These are phyloP conservation scores for Plasmodium coatneyi DNA, from an alignment of 169 alveolate genomes.

Conservation along the genomic window DNA sequence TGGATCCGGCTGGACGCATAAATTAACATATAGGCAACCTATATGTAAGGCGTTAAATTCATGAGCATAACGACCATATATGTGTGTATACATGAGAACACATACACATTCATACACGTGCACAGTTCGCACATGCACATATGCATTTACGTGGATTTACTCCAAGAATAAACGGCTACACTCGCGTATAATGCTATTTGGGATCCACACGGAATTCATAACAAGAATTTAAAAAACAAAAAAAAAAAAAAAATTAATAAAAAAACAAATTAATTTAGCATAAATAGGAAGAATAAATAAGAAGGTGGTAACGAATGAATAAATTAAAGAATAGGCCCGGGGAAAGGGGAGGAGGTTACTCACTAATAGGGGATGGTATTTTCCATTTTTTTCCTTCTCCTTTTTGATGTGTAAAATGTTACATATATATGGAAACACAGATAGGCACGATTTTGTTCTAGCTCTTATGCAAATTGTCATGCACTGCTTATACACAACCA, in stretches of 20 bases:
- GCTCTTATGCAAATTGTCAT: not conserved
- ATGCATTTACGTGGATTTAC: not conserved
- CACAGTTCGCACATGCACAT: not conserved
- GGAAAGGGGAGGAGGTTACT: not conserved
- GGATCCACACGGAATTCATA: not conserved
- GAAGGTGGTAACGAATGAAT: not conserved
- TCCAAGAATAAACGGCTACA: constrained; percentile 4
- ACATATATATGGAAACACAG: not conserved
- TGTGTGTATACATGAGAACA: not conserved
- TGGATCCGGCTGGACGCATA: not conserved
- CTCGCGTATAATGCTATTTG: not conserved
- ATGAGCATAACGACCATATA: constrained; percentile 12
- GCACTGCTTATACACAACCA: not conserved
- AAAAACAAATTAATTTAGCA: constrained; percentile 24
- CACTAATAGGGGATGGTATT: not conserved
- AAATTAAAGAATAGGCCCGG: not conserved
- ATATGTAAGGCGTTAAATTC: not conserved
- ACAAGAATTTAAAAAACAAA: constrained; percentile 18
- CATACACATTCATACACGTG: constrained; percentile 3
- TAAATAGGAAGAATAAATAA: constrained; percentile 5
- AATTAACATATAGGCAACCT: not conserved
- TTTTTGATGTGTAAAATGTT: not conserved
- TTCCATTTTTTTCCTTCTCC: not conserved
- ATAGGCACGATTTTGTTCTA: not conserved
- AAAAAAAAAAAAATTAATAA: constrained; percentile 6